phyloP scores from a whole-genome alignment of 306 rosid genomes.

The Vigna hirtella region DNA sequence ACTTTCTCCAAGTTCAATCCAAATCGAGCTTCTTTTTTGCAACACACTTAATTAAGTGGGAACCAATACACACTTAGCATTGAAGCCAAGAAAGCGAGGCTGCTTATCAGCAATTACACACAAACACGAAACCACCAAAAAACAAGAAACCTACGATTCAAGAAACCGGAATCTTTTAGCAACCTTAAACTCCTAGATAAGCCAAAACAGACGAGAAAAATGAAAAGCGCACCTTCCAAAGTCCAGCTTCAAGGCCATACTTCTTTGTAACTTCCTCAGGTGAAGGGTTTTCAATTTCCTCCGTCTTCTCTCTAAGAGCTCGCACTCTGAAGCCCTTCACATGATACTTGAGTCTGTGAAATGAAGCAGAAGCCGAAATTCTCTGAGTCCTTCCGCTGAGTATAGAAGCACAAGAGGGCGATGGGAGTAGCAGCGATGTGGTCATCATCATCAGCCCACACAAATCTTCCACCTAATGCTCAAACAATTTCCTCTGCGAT shows the following conservation, averaged over 20 bases:
- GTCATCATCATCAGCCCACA: conserved; percentile 53
- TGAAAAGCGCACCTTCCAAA: conserved; percentile 79
- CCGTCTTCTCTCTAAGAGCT: conserved; percentile 80
- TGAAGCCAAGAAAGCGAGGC: conserved; percentile 30
- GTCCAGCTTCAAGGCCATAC: conserved; percentile 94
- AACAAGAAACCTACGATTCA: neutral
- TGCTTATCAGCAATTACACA: conserved; percentile 31
- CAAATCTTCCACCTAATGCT: conserved; percentile 33
- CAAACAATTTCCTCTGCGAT: conserved; percentile 32
- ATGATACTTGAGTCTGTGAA: conserved; percentile 41
- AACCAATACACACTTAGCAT: conserved; percentile 34
- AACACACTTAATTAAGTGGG: conserved; percentile 4
- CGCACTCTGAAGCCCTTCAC: conserved; percentile 61
- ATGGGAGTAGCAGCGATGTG: conserved; percentile 48
- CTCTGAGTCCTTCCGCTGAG: conserved; percentile 36
- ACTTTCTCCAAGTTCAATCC: conserved; percentile 30
- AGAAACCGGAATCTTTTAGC: conserved; percentile 10
- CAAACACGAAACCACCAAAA: conserved; percentile 30
- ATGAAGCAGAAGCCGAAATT: conserved; percentile 38
- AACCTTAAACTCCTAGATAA: neutral
- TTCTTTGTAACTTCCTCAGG: conserved; percentile 82
- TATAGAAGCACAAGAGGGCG: conserved; percentile 54
- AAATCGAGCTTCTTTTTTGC: conserved; percentile 1
- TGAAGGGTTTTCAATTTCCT: conserved; percentile 67
- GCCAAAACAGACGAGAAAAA: conserved; percentile 17